Percentiles rank a stretch among this genome's conserved stretches.
Evolutionary conservation across 1,284 basidiomycete genomes (phyloP).

Genomic region (Cryptococcus sp.): DNA sequence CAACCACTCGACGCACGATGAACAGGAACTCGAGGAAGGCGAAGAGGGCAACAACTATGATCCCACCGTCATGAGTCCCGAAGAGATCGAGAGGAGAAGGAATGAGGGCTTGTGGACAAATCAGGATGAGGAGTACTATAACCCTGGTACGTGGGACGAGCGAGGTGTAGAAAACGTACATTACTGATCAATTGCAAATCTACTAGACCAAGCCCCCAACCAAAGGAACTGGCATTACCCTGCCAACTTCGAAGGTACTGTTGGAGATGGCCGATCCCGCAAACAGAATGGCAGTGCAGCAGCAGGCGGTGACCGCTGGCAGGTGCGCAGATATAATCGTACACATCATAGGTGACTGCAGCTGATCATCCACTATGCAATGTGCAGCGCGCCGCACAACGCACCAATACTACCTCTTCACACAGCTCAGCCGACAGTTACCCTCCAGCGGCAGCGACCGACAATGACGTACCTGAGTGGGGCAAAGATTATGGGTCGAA

Average conservation of each 20-base stretch:
- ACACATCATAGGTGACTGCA: background rate
- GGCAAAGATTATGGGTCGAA: constrained; percentile 52
- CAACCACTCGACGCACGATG: constrained; percentile 69
- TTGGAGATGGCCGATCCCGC: constrained; percentile 32
- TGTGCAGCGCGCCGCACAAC: constrained; percentile 26
- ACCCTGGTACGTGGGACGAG: constrained; percentile 39
- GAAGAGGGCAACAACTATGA: constrained; percentile 58
- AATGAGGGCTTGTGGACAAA: constrained; percentile 48
- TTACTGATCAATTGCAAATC: background rate
- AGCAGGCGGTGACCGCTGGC: constrained; percentile 33
- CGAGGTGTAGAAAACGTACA: background rate
- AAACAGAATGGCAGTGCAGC: constrained; percentile 21
- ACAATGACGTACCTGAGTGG: constrained; percentile 55
- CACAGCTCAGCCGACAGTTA: constrained; percentile 23
- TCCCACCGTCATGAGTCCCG: constrained; percentile 33
- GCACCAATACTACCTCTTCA: constrained; percentile 23
- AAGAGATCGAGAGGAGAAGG: constrained; percentile 29
- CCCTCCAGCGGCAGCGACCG: constrained; percentile 39
- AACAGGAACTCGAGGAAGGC: constrained; percentile 73
- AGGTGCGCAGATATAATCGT: constrained; percentile 10
- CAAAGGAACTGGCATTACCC: constrained; percentile 54
- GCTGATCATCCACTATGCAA: background rate
- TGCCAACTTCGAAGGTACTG: constrained; percentile 54
- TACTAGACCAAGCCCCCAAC: constrained; percentile 49
- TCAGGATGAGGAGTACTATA: constrained; percentile 52